Conservation (phyloP, 441 rosid genomes). For the Manihot esculenta region DNA sequence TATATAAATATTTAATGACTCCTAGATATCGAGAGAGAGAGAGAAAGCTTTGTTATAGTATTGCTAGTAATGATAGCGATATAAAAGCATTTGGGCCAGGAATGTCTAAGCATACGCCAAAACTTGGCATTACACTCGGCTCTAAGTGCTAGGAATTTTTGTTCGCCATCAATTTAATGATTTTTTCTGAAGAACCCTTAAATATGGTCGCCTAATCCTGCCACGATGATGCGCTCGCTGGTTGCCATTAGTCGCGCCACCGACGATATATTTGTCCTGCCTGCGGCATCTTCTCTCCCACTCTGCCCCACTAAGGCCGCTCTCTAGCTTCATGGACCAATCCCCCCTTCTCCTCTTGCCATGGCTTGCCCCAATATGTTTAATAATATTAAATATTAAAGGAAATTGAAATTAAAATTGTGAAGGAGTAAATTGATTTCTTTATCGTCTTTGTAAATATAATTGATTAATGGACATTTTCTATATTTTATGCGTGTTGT, state of each 20-base stretch:
- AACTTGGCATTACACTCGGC: conserved; percentile 1
- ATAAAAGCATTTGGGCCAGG: conserved; percentile 37
- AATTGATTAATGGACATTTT: too few species aligned
- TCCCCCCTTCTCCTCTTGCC: background rate
- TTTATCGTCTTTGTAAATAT: too few species aligned
- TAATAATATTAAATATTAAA: too few species aligned
- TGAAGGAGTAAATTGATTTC: too few species aligned
- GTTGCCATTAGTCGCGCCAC: conserved; percentile 34
- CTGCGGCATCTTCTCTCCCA: background rate
- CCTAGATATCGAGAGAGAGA: too few species aligned
- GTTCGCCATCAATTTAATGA: background rate
- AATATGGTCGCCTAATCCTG: conserved; percentile 9
- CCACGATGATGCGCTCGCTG: conserved; percentile 33
- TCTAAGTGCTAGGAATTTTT: background rate
- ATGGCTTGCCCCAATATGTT: too few species aligned
- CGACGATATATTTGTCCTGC: conserved; percentile 31
- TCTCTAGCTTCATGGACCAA: conserved; percentile 9
- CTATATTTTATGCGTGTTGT: too few species aligned
- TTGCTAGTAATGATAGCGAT: background rate
- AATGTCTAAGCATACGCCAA: conserved; percentile 30
- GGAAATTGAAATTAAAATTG: too few species aligned
- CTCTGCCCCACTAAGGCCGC: conserved; percentile 20
- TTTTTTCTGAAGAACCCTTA: background rate
- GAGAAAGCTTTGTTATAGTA: background rate
- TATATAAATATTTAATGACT: too few species aligned